Evolutionary conservation across 75 land plant species (phyloP).

Genomic region (Selaginella moellendorffii): DNA sequence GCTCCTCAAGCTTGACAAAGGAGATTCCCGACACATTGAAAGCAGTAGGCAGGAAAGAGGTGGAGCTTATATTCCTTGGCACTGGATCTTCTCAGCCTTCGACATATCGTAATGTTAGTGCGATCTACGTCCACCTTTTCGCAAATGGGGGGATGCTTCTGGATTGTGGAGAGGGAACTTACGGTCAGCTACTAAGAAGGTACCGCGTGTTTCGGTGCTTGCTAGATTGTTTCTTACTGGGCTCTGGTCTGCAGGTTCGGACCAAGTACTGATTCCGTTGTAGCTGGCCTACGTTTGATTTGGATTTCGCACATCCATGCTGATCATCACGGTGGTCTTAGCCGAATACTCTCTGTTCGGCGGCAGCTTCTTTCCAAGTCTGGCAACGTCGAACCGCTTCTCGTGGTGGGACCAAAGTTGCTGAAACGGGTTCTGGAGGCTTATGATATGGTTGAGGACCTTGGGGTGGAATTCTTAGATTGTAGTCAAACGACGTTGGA

Average conservation of each 20-base stretch:
- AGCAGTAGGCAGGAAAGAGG: slow-evolving; percentile 50
- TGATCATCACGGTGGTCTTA: slow-evolving; percentile 91
- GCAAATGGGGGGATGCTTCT: slow-evolving; percentile 68
- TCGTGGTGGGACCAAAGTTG: slow-evolving; percentile 79
- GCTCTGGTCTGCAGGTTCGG: slow-evolving; percentile 46
- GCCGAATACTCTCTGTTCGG: slow-evolving; percentile 68
- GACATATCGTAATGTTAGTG: slow-evolving; percentile 91
- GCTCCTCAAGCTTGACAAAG: not conserved
- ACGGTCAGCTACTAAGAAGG: slow-evolving; percentile 90
- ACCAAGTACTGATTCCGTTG: slow-evolving; percentile 62
- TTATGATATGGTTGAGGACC: slow-evolving; percentile 71
- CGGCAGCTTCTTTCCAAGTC: slow-evolving; percentile 31
- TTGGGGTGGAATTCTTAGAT: slow-evolving; percentile 73
- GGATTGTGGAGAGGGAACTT: slow-evolving; percentile 97
- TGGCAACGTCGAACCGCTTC: slow-evolving; percentile 41
- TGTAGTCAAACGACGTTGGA: slow-evolving; percentile 47
- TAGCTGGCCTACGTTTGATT: slow-evolving; percentile 45
- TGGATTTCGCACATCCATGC: slow-evolving; percentile 99
- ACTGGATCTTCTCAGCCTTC: slow-evolving; percentile 99
- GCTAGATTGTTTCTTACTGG: not conserved
- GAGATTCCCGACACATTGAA: slow-evolving; percentile 44
- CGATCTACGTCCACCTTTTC: slow-evolving; percentile 79
- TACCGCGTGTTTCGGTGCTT: slow-evolving; percentile 16
- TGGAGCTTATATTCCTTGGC: slow-evolving; percentile 90
- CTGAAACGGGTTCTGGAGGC: slow-evolving; percentile 72